These are phyloP conservation scores for Haplosporangium sp. DNA, from an alignment of 371 early-diverging fungal species.

Conservation along the genomic window DNA sequence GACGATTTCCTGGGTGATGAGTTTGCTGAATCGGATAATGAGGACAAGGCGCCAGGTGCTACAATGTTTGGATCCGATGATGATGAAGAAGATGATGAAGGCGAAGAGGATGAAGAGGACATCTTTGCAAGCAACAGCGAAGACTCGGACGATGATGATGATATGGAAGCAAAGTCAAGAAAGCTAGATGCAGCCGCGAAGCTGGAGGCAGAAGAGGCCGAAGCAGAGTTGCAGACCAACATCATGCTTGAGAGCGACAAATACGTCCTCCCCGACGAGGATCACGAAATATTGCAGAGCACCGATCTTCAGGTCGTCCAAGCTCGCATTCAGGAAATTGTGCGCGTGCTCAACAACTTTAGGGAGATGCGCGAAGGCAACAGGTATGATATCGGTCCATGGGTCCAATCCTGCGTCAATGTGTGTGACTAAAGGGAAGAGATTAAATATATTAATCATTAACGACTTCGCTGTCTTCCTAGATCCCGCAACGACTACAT, in stretches of 20 bases:
- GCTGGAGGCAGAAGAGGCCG: conserved; percentile 73
- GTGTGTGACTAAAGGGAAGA: too few relatives aligned
- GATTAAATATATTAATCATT: background rate
- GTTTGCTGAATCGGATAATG: conserved; percentile 49
- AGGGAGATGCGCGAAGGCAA: conserved; percentile 81
- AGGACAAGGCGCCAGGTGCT: conserved; percentile 29
- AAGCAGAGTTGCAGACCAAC: conserved; percentile 81
- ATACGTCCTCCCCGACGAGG: conserved; percentile 80
- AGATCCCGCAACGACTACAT: conserved; percentile 87
- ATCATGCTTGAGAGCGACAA: conserved; percentile 74
- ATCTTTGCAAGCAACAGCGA: conserved; percentile 58
- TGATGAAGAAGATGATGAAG: conserved; percentile 56
- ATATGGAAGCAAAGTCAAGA: conserved; percentile 58
- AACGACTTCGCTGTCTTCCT: background rate
- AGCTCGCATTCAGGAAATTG: conserved; percentile 90
- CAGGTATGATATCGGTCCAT: conserved; percentile 51
- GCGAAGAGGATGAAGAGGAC: conserved; percentile 56
- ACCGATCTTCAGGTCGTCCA: conserved; percentile 74
- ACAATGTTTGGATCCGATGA: conserved; percentile 56
- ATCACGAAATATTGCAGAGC: conserved; percentile 61
- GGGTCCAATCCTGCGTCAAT: background rate
- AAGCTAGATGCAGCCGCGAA: conserved; percentile 67
- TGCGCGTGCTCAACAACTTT: conserved; percentile 90
- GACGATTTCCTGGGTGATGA: conserved; percentile 55
- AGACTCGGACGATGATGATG: conserved; percentile 61